Conservation (phyloP, 2,329 filamentous ascomycete species). For the Botryotinia convoluta region DNA sequence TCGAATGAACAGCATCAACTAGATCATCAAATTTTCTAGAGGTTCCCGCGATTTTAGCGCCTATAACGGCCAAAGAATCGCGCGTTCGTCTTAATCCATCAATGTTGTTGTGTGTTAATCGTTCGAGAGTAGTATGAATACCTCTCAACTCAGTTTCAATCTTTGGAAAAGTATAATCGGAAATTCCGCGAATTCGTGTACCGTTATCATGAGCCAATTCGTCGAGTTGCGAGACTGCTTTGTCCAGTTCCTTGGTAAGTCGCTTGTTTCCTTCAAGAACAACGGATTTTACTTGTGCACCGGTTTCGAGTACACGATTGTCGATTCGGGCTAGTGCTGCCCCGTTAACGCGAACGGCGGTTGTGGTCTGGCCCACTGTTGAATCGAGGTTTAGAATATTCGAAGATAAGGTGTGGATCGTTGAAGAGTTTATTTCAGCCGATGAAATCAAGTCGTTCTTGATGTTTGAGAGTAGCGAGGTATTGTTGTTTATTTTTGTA, state of each 20-base stretch:
- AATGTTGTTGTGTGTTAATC: constrained; percentile 15
- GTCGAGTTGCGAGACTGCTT: constrained; percentile 24
- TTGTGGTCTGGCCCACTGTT: constrained; percentile 20
- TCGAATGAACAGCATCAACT: constrained; percentile 25
- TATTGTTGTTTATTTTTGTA: constrained; percentile 17
- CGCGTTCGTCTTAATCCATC: constrained; percentile 19
- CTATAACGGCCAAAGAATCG: constrained; percentile 28
- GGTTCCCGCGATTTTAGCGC: constrained; percentile 26
- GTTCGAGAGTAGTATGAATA: constrained; percentile 15
- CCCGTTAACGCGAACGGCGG: constrained; percentile 28
- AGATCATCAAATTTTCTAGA: constrained; percentile 30
- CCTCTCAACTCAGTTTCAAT: constrained; percentile 25
- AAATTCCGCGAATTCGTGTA: constrained; percentile 25
- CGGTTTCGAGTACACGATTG: constrained; percentile 28
- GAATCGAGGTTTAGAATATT: constrained; percentile 20
- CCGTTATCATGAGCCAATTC: constrained; percentile 27
- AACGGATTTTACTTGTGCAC: constrained; percentile 27
- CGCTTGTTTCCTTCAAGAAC: constrained; percentile 23
- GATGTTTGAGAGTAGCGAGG: constrained; percentile 14
- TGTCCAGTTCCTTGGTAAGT: constrained; percentile 20
- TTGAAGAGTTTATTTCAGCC: constrained; percentile 12
- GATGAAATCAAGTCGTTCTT: constrained; percentile 19
- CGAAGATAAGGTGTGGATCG: constrained; percentile 20
- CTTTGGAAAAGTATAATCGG: constrained; percentile 28
- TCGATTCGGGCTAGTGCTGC: constrained; percentile 30